phyloP scores from a whole-genome alignment of 2,329 filamentous ascomycete species.

The Botrytis porri region DNA sequence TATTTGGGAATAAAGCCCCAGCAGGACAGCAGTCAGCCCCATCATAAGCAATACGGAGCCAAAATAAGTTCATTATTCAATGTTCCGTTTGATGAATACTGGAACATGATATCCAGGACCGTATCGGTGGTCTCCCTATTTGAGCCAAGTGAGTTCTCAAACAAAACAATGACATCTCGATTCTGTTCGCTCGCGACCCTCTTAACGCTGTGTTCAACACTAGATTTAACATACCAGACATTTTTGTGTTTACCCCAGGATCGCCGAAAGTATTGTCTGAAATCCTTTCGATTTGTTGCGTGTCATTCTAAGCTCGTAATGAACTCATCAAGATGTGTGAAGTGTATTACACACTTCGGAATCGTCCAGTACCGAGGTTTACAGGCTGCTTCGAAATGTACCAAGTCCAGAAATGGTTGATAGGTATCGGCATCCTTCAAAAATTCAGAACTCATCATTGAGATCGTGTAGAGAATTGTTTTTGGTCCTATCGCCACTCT shows the following conservation, averaged over 20 bases:
- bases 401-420: background rate
- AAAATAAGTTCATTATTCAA: background rate
- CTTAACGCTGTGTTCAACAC: background rate
- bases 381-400: background rate
- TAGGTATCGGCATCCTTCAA: background rate
- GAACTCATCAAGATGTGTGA: background rate
- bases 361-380: background rate
- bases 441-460: background rate
- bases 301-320: background rate
- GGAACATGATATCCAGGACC: background rate
- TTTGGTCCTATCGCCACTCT: background rate
- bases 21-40: rapidly evolving
- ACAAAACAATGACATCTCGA: background rate
- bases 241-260: too few species aligned
- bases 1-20: background rate
- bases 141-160: background rate
- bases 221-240: background rate
- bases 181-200: background rate
- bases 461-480: background rate
- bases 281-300: background rate
- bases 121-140: background rate
- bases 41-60: background rate
- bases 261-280: background rate
- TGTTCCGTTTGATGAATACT: background rate
- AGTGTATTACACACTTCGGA: background rate